Evolutionary conservation across 306 rosid species (phyloP), one percentile per base, ranked within the genome.

Genomic region (Vigna trinervia): DNA sequence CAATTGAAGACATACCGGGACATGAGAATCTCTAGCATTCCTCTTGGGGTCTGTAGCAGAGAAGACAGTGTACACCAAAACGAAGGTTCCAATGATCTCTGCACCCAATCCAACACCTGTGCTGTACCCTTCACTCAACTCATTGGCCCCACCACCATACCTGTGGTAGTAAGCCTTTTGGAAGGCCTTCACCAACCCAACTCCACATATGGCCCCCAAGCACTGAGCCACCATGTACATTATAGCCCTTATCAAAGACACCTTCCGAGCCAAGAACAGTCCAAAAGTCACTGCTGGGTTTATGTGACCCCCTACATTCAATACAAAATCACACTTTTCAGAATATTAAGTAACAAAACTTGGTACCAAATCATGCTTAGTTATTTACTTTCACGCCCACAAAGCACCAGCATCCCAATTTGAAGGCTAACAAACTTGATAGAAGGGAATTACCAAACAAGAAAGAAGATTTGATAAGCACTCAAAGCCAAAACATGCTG

Each of bases 231-330:
- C 91, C 64, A 91, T 86, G 88, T 91, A 91, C 83, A 84, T 4
- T 65, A 89, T 86, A 3, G 94, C 97, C 75, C 94, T 76, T 9
- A 80, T 59, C 82, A 85, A 34, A 4, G 97, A 91, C 77, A 91
- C 91, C 81, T 91, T 91, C 2, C 97, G 83, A n/a, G 94, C 97
- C 91, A 91, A 75, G 36, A 82, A 69, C 6, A 91, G 87, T 74
- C 97, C 97, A 53, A 91, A 88, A 8, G 96, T 90, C 78, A 88
- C 96, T 1, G 96, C 96, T 64, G 96, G 96, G 84, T 91, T 91
- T 10, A 91, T 91, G 78, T 91, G 96, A 28, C 96, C 96, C 26
- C 96, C 96, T 89, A 79, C 66, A 22, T 6, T 26, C 3, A 4
- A 46, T 14, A 14, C 1, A 41, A 75, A 65, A 4, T 8, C 64